These are phyloP conservation scores for Agapanthus africanus DNA, from an alignment of 106 monocot species.

Conservation along the genomic window DNA sequence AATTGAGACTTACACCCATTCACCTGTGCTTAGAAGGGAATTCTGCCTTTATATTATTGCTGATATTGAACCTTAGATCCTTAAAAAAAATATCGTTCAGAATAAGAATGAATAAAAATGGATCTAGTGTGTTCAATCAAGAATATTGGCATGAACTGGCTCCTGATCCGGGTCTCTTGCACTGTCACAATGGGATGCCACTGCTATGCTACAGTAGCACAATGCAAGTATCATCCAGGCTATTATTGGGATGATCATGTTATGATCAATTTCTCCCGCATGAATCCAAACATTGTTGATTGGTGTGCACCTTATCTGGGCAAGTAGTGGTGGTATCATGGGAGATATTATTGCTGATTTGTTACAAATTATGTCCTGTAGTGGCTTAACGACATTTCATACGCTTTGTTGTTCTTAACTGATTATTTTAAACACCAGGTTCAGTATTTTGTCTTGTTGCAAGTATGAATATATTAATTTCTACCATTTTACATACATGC, in stretches of 20 bases:
- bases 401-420: background rate
- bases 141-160: background rate
- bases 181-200: background rate
- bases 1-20: too few relatives aligned
- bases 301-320: background rate
- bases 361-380: background rate
- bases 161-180: background rate
- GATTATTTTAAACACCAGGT: background rate
- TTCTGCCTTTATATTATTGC: too few relatives aligned
- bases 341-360: background rate
- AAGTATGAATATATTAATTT: background rate
- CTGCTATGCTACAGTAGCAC: background rate
- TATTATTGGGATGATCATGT: background rate
- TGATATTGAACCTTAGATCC: too few relatives aligned
- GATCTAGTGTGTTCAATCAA: background rate
- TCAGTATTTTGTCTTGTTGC: slow-evolving; percentile 2
- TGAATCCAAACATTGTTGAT: background rate
- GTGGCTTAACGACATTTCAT: background rate
- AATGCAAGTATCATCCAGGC: background rate
- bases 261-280: background rate
- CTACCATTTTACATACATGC: background rate
- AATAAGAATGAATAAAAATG: background rate
- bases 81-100: slow-evolving; percentile 8
- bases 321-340: background rate
- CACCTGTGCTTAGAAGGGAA: too few relatives aligned